phyloP scores from a whole-genome alignment of 169 alveolate species.

The Plasmodium gallinaceum region DNA sequence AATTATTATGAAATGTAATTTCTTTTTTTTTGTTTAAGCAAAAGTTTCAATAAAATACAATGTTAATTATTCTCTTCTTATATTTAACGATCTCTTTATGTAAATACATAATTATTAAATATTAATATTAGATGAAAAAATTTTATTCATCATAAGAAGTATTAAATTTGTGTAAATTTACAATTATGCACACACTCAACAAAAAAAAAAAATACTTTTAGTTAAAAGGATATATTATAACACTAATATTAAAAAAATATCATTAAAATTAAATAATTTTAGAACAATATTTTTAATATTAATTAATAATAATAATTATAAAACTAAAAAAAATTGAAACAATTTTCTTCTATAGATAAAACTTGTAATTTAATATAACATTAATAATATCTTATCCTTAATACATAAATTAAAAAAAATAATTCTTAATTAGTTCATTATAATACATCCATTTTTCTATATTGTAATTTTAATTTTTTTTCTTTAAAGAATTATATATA shows the following conservation, averaged over 20 bases:
- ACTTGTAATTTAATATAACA: background rate
- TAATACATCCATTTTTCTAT: background rate
- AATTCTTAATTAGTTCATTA: background rate
- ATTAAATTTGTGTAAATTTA: conserved; percentile 5
- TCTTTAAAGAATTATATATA: background rate
- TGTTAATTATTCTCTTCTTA: no score
- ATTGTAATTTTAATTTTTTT: background rate
- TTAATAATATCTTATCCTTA: background rate
- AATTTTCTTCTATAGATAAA: background rate
- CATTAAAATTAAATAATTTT: background rate
- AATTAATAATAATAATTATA: background rate
- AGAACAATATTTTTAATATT: conserved; percentile 2
- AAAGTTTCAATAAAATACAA: no score
- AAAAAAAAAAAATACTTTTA: background rate
- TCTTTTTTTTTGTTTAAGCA: no score
- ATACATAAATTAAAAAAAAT: no score
- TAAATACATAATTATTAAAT: background rate
- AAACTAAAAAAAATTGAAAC: background rate
- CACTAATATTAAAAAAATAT: background rate
- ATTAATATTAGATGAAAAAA: background rate
- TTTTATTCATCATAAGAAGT: background rate
- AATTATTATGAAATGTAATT: no score
- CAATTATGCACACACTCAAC: conserved; percentile 9
- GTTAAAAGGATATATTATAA: background rate
- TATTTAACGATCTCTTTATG: background rate